Percentiles rank a stretch among this genome's conserved stretches.
Conservation (phyloP, 2,329 filamentous ascomycete species). For the Diplocarpon rosae region DNA sequence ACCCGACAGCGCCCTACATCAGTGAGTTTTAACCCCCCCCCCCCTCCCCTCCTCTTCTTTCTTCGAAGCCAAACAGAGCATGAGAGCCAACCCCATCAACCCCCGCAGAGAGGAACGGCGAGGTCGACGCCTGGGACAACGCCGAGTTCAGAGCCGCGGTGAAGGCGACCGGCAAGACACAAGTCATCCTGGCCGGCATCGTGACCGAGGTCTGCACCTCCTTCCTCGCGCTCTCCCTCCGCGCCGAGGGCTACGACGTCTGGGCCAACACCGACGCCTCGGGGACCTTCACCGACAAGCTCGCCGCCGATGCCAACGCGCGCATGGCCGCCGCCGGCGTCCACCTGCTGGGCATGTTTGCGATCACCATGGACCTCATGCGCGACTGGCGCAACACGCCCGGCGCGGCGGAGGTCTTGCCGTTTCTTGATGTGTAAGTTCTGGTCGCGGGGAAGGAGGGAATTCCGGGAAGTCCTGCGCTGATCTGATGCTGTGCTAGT, state of each 20-base stretch:
- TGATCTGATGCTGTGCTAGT: conserved; percentile 11
- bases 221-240: conserved; percentile 62
- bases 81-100: neutral
- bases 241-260: conserved; percentile 60
- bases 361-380: conserved; percentile 25
- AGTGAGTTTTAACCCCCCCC: conserved; percentile 12
- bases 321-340: conserved; percentile 59
- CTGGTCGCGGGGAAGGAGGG: no score
- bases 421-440: conserved; percentile 5
- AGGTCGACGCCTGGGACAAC: conserved; percentile 73
- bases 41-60: neutral
- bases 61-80: conserved; percentile 15
- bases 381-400: conserved; percentile 18
- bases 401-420: conserved; percentile 7
- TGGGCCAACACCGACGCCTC: conserved; percentile 63
- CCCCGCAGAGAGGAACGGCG: conserved; percentile 35
- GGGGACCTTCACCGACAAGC: conserved; percentile 50
- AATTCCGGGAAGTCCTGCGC: neutral
- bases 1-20: conserved; percentile 56
- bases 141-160: conserved; percentile 55
- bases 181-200: conserved; percentile 63
- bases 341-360: conserved; percentile 31
- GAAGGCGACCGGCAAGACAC: conserved; percentile 51
- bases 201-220: conserved; percentile 66
- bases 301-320: conserved; percentile 53